Base-by-base conservation (phyloP, 371 early-diverging fungal genomes). In the Mucor circinelloides region DNA sequence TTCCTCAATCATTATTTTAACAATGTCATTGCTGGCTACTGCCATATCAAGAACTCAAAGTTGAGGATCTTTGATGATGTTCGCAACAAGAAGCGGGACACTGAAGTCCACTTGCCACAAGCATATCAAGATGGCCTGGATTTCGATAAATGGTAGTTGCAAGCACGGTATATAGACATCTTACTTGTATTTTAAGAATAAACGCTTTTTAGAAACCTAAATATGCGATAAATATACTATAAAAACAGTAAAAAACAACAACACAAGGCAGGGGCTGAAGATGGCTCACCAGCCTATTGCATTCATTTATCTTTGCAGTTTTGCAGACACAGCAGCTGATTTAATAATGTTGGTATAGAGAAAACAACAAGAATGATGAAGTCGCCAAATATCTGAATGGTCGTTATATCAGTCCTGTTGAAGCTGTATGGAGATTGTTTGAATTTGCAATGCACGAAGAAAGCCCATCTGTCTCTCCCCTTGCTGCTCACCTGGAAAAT, bases 341-440 rank as follows among this genome's bases (percentile, higher is more conserved):
- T 13, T 36, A 13, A 4, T 36, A 36, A 36, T 2, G 36, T 36
- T 36, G 36, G 13, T 36, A 1, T 1, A 36, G 36, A 10, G 12
- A 36, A 36, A 13, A 2, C 36, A 36, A 36, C 2, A 13, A 13
- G 2, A 36, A 31, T n/a, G 36, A 44, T 36, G 61, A 67, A 21
- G 38, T 54, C 21, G 58, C 38, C 12, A 60, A 38, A 52, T 66
- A 59, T 44, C 15, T 67, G 38, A 48, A 61, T 27, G 56, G 61
- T 17, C 9, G 60, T 4, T 66, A 59, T 36, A 66, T 64, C 23
- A 34, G 64, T 15, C 58, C 64, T n/a, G n/a, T n/a, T n/a, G n/a
- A n/a, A n/a, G n/a, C n/a, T n/a, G n/a, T n/a, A n/a, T n/a, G n/a
- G n/a, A n/a, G n/a, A n/a, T n/a, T n/a, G n/a, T n/a, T n/a, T n/a